phyloP scores from a whole-genome alignment of 2,329 filamentous ascomycete species.

The Cladosporium sp. region DNA sequence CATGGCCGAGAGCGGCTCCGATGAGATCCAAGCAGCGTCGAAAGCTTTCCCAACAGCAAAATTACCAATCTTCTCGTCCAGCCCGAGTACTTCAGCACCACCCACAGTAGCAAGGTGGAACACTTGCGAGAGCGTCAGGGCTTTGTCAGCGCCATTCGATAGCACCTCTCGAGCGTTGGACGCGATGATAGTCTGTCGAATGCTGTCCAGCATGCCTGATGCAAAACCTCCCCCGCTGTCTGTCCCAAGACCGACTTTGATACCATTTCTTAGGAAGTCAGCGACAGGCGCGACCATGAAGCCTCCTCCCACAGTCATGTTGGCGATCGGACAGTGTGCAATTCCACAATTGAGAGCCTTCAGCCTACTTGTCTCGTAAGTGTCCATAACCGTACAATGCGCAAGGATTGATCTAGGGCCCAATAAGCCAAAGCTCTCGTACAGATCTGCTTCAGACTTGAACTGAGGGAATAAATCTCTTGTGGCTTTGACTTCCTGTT shows the following conservation, averaged over 20 bases:
- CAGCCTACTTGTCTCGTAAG: conserved; percentile 52
- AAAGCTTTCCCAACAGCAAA: conserved; percentile 59
- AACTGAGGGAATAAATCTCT: conserved; percentile 43
- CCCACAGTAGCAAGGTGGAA: conserved; percentile 61
- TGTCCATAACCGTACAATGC: conserved; percentile 61
- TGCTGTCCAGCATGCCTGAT: conserved; percentile 55
- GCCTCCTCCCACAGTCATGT: conserved; percentile 64
- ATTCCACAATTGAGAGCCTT: conserved; percentile 51
- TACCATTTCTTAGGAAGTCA: conserved; percentile 52
- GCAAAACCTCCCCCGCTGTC: conserved; percentile 62
- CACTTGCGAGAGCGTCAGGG: conserved; percentile 24
- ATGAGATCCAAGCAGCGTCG: conserved; percentile 42
- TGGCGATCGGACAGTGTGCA: conserved; percentile 61
- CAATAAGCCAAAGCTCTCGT: conserved; percentile 53
- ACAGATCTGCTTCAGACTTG: conserved; percentile 55
- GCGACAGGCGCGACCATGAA: conserved; percentile 42
- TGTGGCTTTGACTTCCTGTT: conserved; percentile 57
- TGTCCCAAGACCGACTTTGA: conserved; percentile 65
- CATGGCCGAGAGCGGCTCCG: neutral
- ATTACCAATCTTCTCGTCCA: conserved; percentile 52
- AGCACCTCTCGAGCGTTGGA: conserved; percentile 37
- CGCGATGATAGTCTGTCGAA: conserved; percentile 34
- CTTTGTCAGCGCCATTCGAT: conserved; percentile 46
- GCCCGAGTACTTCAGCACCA: conserved; percentile 55
- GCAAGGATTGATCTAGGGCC: conserved; percentile 57